phyloP scores from a whole-genome alignment of 371 early-diverging fungal species.

The Lichtheimia ornata region DNA sequence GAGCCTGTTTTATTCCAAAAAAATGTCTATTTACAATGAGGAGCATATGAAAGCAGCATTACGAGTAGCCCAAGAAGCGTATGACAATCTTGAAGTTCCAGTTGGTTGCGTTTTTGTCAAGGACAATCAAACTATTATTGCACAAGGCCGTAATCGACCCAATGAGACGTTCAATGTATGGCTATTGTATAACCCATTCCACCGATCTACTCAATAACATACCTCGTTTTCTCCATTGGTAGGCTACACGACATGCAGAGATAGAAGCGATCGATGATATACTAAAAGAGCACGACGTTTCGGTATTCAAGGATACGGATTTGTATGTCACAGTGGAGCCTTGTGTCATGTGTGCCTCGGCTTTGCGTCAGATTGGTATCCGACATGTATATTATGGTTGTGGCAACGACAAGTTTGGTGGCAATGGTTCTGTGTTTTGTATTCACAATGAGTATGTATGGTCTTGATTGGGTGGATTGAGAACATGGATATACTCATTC shows the following conservation, averaged over 20 bases:
- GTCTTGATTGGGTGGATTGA: neutral
- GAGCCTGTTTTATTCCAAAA: too few species aligned
- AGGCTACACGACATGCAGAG: constrained; percentile 94
- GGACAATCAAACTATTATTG: constrained; percentile 60
- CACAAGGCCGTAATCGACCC: constrained; percentile 80
- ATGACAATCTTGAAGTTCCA: constrained; percentile 89
- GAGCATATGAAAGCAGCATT: constrained; percentile 44
- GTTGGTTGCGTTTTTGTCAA: constrained; percentile 98
- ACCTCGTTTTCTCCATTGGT: constrained; percentile 8
- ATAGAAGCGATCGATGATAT: constrained; percentile 87
- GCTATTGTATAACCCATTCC: neutral
- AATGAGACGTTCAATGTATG: constrained; percentile 87
- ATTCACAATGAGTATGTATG: constrained; percentile 69
- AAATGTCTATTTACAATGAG: constrained; percentile 33
- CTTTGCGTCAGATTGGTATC: constrained; percentile 81
- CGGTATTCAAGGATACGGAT: constrained; percentile 60
- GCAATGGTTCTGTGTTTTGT: constrained; percentile 85
- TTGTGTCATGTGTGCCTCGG: constrained; percentile 98
- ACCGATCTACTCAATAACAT: neutral
- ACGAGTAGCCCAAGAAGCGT: constrained; percentile 81
- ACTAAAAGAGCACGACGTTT: constrained; percentile 35
- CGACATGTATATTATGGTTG: constrained; percentile 87
- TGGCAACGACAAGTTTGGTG: constrained; percentile 95
- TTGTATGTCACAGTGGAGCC: constrained; percentile 99
- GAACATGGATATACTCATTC: neutral